Evolutionary conservation across 2,329 filamentous ascomycete genomes (phyloP), one percentile per base, ranked within the genome.

Genomic region (Cytospora schulzeri): DNA sequence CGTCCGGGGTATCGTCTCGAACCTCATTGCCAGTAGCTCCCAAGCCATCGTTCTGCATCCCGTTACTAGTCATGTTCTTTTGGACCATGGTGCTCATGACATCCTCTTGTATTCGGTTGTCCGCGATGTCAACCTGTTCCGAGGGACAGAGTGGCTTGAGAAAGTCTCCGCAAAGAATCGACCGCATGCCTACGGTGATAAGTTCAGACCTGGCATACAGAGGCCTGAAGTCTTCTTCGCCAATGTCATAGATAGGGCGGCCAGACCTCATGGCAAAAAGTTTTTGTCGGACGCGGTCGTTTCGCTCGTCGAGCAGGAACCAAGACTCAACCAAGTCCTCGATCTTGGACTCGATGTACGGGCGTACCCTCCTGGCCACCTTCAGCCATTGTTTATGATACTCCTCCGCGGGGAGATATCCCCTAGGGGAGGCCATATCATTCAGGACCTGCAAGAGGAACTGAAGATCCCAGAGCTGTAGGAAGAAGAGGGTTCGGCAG

Each of bases 281-380:
- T 5, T 35, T 54, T 35, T 59, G 48, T 15, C 61, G 50, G 11
- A 63, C 50, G n/a, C 55, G 52, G 55, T 53, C 41, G 28, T 48
- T 53, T 4, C 55, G 24, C 55, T 63, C 48, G n/a, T 63, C 61
- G 33, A 33, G 38, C n/a, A 63, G 50, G 24, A 48, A 53, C 61
- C 61, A 63, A 28, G 38, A 31, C 35, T 58, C 28, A 14, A 48
- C n/a, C 14, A 63, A 19, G n/a, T 12, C 12, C 15, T 35, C 48
- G 19, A 63, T 9, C 14, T 54, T 59, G 9, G 28, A 26, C 26
- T 12, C 26, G n/a, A 63, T 31, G 48, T 54, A 38, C 12, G 7
- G 11, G 4, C 57, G 48, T 8, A 53, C 41, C 12, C 14, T 53
- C 31, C 4, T 7, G 3, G 56, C 48, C 15, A 38, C 35, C 3